Percentiles rank a stretch among this genome's conserved stretches.
Conservation (phyloP, 257 asterid genomes). For the Solanum chiquidenum region DNA sequence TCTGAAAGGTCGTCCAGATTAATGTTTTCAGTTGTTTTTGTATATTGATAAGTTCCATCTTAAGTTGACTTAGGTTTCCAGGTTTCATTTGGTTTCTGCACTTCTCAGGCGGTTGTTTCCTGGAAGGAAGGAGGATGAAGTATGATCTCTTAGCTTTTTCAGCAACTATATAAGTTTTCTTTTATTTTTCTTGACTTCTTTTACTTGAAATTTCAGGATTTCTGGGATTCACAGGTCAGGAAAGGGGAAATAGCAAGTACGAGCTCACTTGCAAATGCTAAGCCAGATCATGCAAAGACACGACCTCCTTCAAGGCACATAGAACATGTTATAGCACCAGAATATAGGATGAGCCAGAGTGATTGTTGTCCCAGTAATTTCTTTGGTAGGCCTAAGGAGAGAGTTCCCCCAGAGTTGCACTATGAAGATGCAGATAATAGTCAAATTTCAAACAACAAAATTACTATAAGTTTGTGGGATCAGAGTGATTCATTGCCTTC, state of each 20-base stretch:
- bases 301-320: constrained; percentile 18
- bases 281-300: constrained; percentile 21
- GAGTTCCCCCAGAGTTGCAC: constrained; percentile 15
- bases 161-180: background rate
- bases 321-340: constrained; percentile 3
- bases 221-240: constrained; percentile 20
- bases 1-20: constrained; percentile 40
- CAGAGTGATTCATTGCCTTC: constrained; percentile 22
- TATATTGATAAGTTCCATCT: constrained; percentile 1
- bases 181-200: background rate
- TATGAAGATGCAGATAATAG: constrained; percentile 12
- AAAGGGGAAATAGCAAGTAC: constrained; percentile 15
- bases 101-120: constrained; percentile 49
- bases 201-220: background rate
- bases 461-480: constrained; percentile 5
- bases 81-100: constrained; percentile 51
- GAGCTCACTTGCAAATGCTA: constrained; percentile 12
- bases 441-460: constrained; percentile 8
- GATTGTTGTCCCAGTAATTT: constrained; percentile 16
- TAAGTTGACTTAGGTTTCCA: constrained; percentile 23
- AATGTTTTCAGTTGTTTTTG: constrained; percentile 4
- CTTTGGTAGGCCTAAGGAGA: constrained; percentile 17
- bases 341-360: constrained; percentile 5
- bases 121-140: constrained; percentile 25
- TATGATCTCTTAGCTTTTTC: constrained; percentile 20